Evolutionary conservation across 2,329 filamentous ascomycete species (phyloP).

Genomic region (Penicillium brevicompactum): DNA sequence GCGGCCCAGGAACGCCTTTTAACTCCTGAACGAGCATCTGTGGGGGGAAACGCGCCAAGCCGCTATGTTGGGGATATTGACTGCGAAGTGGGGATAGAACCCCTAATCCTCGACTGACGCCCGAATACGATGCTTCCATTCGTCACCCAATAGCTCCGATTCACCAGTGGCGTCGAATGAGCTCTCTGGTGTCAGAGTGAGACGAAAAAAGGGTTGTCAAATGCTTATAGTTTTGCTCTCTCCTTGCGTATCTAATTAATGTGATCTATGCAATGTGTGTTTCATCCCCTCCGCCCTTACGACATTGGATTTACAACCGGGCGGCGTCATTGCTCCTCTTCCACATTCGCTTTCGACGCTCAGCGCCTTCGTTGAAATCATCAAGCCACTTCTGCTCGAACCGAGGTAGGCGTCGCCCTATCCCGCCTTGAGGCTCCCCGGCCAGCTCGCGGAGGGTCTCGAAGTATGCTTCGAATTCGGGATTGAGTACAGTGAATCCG

Average conservation of each 20-base stretch:
- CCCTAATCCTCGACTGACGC: background rate
- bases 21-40: conserved; percentile 1
- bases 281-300: background rate
- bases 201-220: background rate
- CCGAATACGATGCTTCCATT: background rate
- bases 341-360: conserved; percentile 62
- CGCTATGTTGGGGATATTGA: conserved; percentile 11
- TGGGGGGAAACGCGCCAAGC: conserved; percentile 3
- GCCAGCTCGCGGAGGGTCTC: conserved; percentile 51
- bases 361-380: conserved; percentile 57
- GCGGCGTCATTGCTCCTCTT: conserved; percentile 49
- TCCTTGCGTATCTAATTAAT: conserved; percentile 1
- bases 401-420: conserved; percentile 44
- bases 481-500: conserved; percentile 59
- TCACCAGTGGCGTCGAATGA: background rate
- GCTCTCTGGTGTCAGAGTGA: background rate
- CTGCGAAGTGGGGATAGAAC: background rate
- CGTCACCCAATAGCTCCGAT: background rate
- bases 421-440: conserved; percentile 43
- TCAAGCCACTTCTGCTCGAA: conserved; percentile 47
- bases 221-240: background rate
- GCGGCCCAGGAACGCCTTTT: background rate
- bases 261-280: conserved; percentile 1
- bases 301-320: background rate
- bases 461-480: conserved; percentile 68